Evolutionary conservation across 2,329 filamentous ascomycete species (phyloP).

Genomic region (Trichothecium roseum): DNA sequence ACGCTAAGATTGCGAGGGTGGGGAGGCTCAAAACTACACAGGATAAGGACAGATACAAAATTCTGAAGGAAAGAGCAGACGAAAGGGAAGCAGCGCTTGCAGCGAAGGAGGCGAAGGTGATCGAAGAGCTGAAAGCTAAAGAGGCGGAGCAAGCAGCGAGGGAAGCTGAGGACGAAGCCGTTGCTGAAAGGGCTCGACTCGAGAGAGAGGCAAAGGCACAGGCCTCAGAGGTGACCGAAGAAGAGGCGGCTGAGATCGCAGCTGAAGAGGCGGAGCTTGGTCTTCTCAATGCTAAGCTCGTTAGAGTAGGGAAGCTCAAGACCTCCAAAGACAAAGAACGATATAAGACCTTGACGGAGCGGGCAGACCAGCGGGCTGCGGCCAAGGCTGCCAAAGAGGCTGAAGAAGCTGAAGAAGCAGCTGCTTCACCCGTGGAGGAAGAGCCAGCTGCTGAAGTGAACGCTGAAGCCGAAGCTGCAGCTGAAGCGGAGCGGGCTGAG

Average conservation of each 20-base stretch:
- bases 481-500: constrained; percentile 9
- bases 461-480: constrained; percentile 15
- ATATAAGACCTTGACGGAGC: constrained; percentile 9
- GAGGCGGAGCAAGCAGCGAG: constrained; percentile 20
- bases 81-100: constrained; percentile 9
- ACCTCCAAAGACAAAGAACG: constrained; percentile 15
- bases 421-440: constrained; percentile 9
- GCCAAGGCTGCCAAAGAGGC: constrained; percentile 9
- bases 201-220: constrained; percentile 17
- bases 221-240: constrained; percentile 9
- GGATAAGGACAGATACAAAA: constrained; percentile 16
- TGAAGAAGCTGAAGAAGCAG: constrained; percentile 16
- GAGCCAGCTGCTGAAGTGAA: constrained; percentile 5
- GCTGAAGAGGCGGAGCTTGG: constrained; percentile 13
- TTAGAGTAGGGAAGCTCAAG: constrained; percentile 13
- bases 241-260: constrained; percentile 13
- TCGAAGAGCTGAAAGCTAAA: constrained; percentile 9
- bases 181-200: constrained; percentile 7
- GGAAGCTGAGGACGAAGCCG: constrained; percentile 5
- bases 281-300: constrained; percentile 18
- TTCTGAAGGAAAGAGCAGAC: constrained; percentile 10
- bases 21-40: constrained; percentile 10
- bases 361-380: constrained; percentile 8
- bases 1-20: constrained; percentile 19
- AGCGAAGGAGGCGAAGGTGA: constrained; percentile 14